Evolutionary conservation across 257 asterid genomes (phyloP), one percentile per base, ranked within the genome.

Genomic region (Linaria vulgaris): DNA sequence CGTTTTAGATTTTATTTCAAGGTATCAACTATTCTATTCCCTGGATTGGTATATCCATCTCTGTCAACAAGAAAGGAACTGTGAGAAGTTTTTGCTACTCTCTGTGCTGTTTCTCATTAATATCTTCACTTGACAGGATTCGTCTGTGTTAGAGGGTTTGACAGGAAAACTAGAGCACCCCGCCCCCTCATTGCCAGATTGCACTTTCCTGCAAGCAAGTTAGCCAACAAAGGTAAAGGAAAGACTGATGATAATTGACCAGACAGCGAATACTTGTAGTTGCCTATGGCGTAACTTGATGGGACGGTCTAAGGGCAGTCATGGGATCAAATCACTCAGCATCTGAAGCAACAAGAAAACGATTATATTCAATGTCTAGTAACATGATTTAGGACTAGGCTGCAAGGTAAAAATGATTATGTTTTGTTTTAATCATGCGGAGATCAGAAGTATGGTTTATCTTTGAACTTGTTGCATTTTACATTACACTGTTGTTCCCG

Each of bases 131-230:
- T 64, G 73, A 37, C 95, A 92, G 99, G 99, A 48, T 89, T 89
- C 51, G 96, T 92, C 21, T 92, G 99, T 66, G 97, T 92, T 16
- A 77, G 99, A 75, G 99, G 99, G 55, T 92, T 92, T 59, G 99
- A 92, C 75, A 78, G 81, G 72, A 74, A 47, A 73, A 76, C 82
- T 19, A 82, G 99, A 64, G 87, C 94, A 47, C 97, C 99, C 39
- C 88, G 96, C 12, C 99, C 99, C 43, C 88, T 92, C 43, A 70
- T 85, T 22, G 97, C 97, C 49, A 77, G 97, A 66, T 69, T 92
- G 76, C 99, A 89, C 76, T 87, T 92, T 56, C 96, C 97, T 22
- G 97, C 95, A 50, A 87, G 96, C 69, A 87, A 76, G 72, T 61
- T 80, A 71, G 72, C 79, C 70, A 71, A 68, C 39, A 91, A 79